These are phyloP conservation scores for Pseudogymnoascus sp. DNA, from an alignment of 2,329 filamentous ascomycete species.

Conservation along the genomic window DNA sequence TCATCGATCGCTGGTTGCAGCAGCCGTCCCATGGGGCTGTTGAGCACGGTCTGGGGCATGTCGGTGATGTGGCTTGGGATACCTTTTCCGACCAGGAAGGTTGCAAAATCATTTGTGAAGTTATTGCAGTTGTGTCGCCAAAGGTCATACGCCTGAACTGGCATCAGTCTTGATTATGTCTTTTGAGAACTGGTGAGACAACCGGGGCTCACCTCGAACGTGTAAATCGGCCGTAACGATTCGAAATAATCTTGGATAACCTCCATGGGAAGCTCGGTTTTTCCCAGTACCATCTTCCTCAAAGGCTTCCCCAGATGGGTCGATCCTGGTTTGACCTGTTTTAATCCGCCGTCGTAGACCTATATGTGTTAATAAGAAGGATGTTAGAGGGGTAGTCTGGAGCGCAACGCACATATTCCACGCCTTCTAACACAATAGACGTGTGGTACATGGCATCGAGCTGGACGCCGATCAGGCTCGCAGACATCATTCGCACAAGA, in stretches of 20 bases:
- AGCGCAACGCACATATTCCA: conserved; percentile 61
- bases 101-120: conserved; percentile 87
- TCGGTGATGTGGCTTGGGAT: conserved; percentile 84
- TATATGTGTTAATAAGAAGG: neutral
- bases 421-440: conserved; percentile 73
- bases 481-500: conserved; percentile 45
- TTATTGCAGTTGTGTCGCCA: conserved; percentile 96
- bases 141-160: conserved; percentile 69
- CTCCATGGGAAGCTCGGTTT: conserved; percentile 71
- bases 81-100: conserved; percentile 79
- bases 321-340: conserved; percentile 69
- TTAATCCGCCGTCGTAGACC: conserved; percentile 79
- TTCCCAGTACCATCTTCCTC: conserved; percentile 67
- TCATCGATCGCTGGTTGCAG: conserved; percentile 68
- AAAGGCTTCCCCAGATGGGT: conserved; percentile 85
- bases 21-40: conserved; percentile 84
- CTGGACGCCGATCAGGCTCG: conserved; percentile 55
- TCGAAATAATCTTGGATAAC: conserved; percentile 83
- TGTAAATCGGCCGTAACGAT: conserved; percentile 76
- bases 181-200: neutral
- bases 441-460: conserved; percentile 97
- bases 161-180: conserved; percentile 1
- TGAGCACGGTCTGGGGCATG: conserved; percentile 77
- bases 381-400: conserved; percentile 28
- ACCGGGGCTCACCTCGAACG: conserved; percentile 53